Percentiles rank a stretch among this genome's conserved stretches.
Evolutionary conservation across 768 basidiomycete genomes (phyloP).

Genomic region (Rhizopogon vulgaris): DNA sequence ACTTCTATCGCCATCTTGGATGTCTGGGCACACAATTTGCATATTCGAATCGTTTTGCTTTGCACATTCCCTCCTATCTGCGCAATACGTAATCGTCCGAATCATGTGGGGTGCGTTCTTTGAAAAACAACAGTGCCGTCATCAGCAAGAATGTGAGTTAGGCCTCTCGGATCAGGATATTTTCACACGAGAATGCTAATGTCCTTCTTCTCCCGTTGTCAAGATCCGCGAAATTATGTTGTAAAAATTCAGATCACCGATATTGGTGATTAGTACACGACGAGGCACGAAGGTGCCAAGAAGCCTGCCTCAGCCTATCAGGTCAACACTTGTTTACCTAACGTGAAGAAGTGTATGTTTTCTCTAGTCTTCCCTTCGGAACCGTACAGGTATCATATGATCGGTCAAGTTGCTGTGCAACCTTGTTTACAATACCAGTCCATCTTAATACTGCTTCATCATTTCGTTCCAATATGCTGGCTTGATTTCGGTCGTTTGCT

Average conservation of each 20-base stretch:
- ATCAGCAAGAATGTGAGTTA: conserved; percentile 66
- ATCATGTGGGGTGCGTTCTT: background rate
- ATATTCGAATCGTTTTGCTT: background rate
- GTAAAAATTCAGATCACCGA: conserved; percentile 17
- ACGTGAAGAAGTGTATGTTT: background rate
- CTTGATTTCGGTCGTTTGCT: no score
- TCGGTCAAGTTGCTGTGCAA: background rate
- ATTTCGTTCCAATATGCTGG: background rate
- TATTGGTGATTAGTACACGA: background rate
- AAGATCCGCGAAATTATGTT: conserved; percentile 51
- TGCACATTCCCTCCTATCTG: background rate
- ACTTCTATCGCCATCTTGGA: conserved; percentile 5
- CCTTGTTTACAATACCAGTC: background rate
- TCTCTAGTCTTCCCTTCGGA: background rate
- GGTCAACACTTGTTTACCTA: background rate
- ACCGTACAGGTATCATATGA: background rate
- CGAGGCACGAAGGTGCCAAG: background rate
- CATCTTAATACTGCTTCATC: background rate
- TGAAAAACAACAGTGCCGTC: conserved; percentile 41
- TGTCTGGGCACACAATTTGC: background rate
- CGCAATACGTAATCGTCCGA: conserved; percentile 19
- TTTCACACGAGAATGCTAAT: conserved; percentile 4
- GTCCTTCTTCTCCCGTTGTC: conserved; percentile 2
- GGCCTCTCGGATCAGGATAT: background rate
- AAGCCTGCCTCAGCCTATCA: background rate